A percentile compares a stretch with the other conserved stretches of the same genome.
These are phyloP conservation scores for Aspergillus sp. DNA, from an alignment of 2,329 filamentous ascomycete genomes.

Conservation along the genomic window DNA sequence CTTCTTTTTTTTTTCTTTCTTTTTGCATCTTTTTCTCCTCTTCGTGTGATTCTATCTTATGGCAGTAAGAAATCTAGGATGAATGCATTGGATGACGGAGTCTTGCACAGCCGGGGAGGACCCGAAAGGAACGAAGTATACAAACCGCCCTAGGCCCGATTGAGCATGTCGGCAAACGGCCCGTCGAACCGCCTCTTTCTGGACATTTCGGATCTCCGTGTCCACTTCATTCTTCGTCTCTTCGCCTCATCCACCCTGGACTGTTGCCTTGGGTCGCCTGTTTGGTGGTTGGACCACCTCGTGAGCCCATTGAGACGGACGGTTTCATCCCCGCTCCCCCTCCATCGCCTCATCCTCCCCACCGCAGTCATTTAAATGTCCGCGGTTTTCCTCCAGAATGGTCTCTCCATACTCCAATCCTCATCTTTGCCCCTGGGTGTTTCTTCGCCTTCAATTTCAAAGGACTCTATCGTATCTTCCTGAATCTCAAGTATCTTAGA, in stretches of 20 bases:
- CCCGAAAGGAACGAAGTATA: no score
- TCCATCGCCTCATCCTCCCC: slow-evolving; percentile 7
- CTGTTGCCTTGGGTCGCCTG: background rate
- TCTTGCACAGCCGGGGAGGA: no score
- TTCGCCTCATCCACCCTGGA: background rate
- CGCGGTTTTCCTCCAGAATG: background rate
- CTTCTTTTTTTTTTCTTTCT: slow-evolving; percentile 5
- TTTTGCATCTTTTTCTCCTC: background rate
- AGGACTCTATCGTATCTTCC: slow-evolving; percentile 1
- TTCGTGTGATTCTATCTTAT: background rate
- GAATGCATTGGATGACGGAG: background rate
- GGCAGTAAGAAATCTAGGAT: background rate
- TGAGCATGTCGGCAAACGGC: slow-evolving; percentile 13
- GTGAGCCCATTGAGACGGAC: background rate
- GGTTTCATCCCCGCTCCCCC: slow-evolving; percentile 9
- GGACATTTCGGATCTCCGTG: slow-evolving; percentile 7
- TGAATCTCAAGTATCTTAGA: background rate
- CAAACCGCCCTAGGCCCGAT: slow-evolving; percentile 2
- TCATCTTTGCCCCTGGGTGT: background rate
- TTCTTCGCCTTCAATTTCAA: background rate
- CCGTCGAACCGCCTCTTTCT: slow-evolving; percentile 16
- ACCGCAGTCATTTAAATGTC: background rate
- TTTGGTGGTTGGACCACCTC: background rate
- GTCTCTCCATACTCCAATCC: background rate
- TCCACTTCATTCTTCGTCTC: slow-evolving; percentile 2